Base-by-base conservation (phyloP, 257 asterid genomes). In the Apocynum venetum region DNA sequence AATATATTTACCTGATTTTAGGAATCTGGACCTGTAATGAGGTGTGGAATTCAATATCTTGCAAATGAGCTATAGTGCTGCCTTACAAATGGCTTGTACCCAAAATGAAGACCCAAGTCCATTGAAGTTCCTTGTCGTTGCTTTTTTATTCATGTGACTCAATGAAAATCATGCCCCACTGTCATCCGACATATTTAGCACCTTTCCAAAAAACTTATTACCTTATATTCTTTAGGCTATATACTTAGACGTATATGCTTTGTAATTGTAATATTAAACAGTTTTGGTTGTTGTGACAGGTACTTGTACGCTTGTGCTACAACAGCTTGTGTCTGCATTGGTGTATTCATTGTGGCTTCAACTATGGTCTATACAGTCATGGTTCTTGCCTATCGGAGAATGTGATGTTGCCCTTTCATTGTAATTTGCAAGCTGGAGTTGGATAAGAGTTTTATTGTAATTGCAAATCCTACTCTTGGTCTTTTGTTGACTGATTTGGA, bases 251-350 rank as follows among this genome's bases (percentile, higher is more conserved):
- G 31, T 25, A 25, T 25, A 25, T 57, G 10, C 8, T 13, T 4
- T 53, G 41, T 65, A 56, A 5, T 64, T 38, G 40, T 53, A 51
- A 40, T 47, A 1, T 41, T 64, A 19, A 78, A 51, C 55, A 49
- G 64, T 52, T 43, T 8, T 43, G 0, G 5, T 46, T 70, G 14
- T 55, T 52, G 66, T 11, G 68, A 3, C 91, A 94, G 98, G 97
- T 94, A 91, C 83, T 71, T 94, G 63, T 94, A 94, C 56, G 88
- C 89, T 48, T 92, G 94, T 81, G 96, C 97, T 46, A 89, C 95
- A 4, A 94, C 98, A 1, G 87, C 63, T 25, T 91, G 97, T 57
- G 92, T 92, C 65, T 88, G 80, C 66, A 46, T 91, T 64, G 97
- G 97, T 38, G 92, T 84, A 53, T 83, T 89, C 10, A 5, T 86